A percentile compares a stretch with the other conserved stretches of the same genome.
Evolutionary conservation across 495 filamentous ascomycete genomes (phyloP).

Genomic region (Tuber microsphaerosporum): DNA sequence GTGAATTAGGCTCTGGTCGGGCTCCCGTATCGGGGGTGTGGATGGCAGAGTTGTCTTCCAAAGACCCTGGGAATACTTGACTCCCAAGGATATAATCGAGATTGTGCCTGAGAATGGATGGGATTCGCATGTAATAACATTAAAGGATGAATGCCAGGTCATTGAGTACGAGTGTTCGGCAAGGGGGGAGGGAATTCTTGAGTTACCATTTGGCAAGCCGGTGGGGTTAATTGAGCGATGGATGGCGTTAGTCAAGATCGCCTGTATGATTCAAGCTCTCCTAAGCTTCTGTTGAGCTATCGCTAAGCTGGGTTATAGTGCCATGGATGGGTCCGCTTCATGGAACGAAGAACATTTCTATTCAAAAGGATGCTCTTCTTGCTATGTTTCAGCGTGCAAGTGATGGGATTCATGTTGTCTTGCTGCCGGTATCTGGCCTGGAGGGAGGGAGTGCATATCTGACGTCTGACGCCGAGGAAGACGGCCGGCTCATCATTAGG

Average conservation of each 20-base stretch:
- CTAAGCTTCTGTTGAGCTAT: not conserved
- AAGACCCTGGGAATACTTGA: not conserved
- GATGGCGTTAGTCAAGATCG: slow-evolving; percentile 31
- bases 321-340: slow-evolving; percentile 89
- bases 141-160: not conserved
- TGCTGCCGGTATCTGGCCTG: slow-evolving; percentile 75
- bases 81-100: not conserved
- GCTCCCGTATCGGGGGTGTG: slow-evolving; percentile 31
- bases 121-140: not conserved
- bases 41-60: slow-evolving; percentile 33
- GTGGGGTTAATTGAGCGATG: slow-evolving; percentile 18
- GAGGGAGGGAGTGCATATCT: slow-evolving; percentile 64
- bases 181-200: not conserved
- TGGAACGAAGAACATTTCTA: slow-evolving; percentile 56
- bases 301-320: slow-evolving; percentile 48
- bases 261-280: slow-evolving; percentile 13
- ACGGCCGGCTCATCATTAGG: slow-evolving; percentile 59
- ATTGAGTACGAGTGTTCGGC: not conserved
- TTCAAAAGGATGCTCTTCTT: slow-evolving; percentile 70
- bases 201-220: slow-evolving; percentile 22
- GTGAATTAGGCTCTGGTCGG: slow-evolving; percentile 28
- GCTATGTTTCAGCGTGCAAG: slow-evolving; percentile 65
- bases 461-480: slow-evolving; percentile 50
- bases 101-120: not conserved
- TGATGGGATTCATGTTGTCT: slow-evolving; percentile 66